Evolutionary conservation across 441 rosid genomes (phyloP), one percentile per base, ranked within the genome.

Genomic region (Flueggea neowawraea): DNA sequence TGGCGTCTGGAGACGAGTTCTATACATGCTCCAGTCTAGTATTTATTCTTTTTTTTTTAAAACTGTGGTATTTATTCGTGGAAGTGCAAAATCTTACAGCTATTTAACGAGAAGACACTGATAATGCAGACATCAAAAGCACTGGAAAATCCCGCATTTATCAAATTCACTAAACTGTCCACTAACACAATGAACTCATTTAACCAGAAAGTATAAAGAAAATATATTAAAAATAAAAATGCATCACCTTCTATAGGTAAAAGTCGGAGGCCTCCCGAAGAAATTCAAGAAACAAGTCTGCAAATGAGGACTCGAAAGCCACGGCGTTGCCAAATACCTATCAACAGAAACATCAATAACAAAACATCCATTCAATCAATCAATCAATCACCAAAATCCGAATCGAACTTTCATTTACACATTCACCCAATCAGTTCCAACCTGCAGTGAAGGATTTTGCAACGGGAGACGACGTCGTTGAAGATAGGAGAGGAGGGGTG

Each of bases 231-330:
- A 51, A 17, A 32, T 33, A 6, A 22, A 6, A 17, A 56, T 13
- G 9, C 12, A 62, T 65, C 49, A 92, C 98, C 96, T 87, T 44
- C 58, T 80, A 64, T 87, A 92, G 69, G 61, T 82, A 67, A 92
- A 86, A 74, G 61, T 70, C 2, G 95, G 96, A 71, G 95, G 87
- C 71, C 80, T 73, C 58, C 96, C 96, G 10, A 79, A 63, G 73
- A 87, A 84, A 77, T 78, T 85, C 22, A 90, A 66, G 63, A 89
- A 84, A 69, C 69, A 74, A 14, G 89, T 89, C 71, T 89, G 96
- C 17, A 89, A 41, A 81, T 92, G 95, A 73, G 95, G 96, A 67
- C 95, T 89, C 3, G 93, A 79, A 51, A 92, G 77, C 98, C 98
- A 92, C 0, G 95, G 91, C 3, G 95, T 89, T 41, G 81, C 84